Base-by-base conservation (phyloP, 495 filamentous ascomycete species). In the Melanomma pulvis-pyrius region DNA sequence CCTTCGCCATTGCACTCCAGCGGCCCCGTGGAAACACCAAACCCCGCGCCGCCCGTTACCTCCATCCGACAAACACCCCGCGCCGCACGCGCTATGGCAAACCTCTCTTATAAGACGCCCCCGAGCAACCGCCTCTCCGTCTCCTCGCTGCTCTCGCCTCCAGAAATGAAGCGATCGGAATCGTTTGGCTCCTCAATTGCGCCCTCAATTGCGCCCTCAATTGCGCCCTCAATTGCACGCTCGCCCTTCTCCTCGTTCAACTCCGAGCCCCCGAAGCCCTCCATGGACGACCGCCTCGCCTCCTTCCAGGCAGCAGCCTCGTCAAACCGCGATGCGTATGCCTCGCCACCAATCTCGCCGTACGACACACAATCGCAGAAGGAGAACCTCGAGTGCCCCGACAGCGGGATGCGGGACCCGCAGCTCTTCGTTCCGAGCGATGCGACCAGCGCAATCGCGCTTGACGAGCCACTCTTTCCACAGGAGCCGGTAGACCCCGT, bases 101-200 rank as follows among this genome's bases (percentile, higher is more conserved):
- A 58, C 54, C 64, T 30, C 25, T 19, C 61, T 22, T 56, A 72
- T 55, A 68, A 68, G 41, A 58, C 69, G 13, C 53, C 68, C 19
- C 63, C 54, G 59, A 65, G 57, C 65, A 22, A 63, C 50, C 64
- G 69, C 36, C 55, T 73, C n/a, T 41, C 71, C 8, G 63, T 70
- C 19, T 67, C 63, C 59, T 73, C 70, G 24, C 70, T 73, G 17
- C 71, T 73, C 44, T 73, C 71, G 9, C 71, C 71, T 7, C 70
- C 70, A 17, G 71, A 73, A 60, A 61, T 65, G 63, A 73, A 70
- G 44, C 58, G 60, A 26, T 65, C 61, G 15, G 71, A 71, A 19
- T 69, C 63, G 0, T 73, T 73, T 58, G 49, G 55, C 34, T 73
- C 71, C 1, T 41, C 71, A 58, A 70, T 67, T 25, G 46, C 55